Evolutionary conservation across 352 stramenopile genomes (phyloP), one percentile per base, ranked within the genome.

Genomic region (Aphanomyces euteiches): DNA sequence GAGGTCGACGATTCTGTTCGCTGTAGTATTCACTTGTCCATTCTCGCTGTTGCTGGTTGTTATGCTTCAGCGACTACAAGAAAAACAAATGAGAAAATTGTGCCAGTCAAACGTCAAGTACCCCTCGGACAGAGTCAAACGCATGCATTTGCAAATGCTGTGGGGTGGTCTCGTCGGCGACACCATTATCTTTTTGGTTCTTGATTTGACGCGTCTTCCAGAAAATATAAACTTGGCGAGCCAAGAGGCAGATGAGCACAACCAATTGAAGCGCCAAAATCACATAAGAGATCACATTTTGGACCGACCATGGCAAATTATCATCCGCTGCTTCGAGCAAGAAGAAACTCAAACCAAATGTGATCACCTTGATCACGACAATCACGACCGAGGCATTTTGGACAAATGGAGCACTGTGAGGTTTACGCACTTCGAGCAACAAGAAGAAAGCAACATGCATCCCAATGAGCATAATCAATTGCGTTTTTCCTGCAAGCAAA

Each of bases 381-480:
- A 90, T 82, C 58, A 90, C 88, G 65, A 79, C 85, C 34, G 83
- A 88, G 6, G 83, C 85, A 17, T 80, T 89, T 74, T 90, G 83
- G 47, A 88, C 79, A 45, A 90, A 90, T 63, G 78, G 78, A 5
- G 81, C 88, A 77, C 88, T 78, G 77, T 89, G 79, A 41, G 83
- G 83, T 21, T 80, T 85, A 69, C 87, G 75, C 48, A 88, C 82
- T 66, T 88, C 80, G 66, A 90, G 59, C 64, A 89, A 88, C 64
- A 90, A 86, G 69, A 90, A 89, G 71, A 89, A 90, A 36, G 85
- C 48, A 39, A 90, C 76, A 60, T 90, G 81, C 38, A 81, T 50
- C 7, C 47, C 79, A 21, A 90, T 77, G 68, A 89, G 76, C 45
- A 89, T 72, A 34, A 77, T 78, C 12, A 89, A 73, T 50, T 90